Base-by-base conservation (phyloP, 1,284 basidiomycete genomes). In the Fomitopsis palustris region DNA sequence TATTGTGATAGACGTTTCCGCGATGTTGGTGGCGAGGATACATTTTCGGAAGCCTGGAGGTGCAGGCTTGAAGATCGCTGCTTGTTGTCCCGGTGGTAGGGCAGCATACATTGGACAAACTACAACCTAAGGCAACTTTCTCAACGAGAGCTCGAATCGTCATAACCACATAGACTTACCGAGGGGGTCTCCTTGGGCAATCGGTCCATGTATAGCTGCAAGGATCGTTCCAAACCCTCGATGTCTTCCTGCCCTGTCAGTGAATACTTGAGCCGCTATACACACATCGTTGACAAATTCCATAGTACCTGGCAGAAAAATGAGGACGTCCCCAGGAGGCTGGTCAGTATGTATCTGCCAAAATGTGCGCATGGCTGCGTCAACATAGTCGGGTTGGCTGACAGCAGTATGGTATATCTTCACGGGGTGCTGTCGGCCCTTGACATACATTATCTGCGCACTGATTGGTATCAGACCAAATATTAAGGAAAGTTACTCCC, bases 1-100 rank as follows among this genome's bases (percentile, higher is more conserved):
- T 67, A 99, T 97, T 4, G 96, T 99, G 72, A 99, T 93, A 23
- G 92, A 95, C 0, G 97, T 99, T 74, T 99, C 96, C n/a, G 96
- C 95, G 55, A 98, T 95, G 73, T 97, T 98, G 16, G 95, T 98
- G 0, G 95, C 90, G 29, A 99, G 80, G 59, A 98, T 93, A 69
- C 96, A 90, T 72, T 97, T 95, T 52, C 96, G 86, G 1, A 84
- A 87, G 54, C 87, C 81, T 0, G 83, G 70, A 2, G 93, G 87
- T 1, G 93, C 79, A 1, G 85, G 76, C 1, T 77, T 73, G 73
- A 98, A 97, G 62, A 92, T 92, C 72, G 86, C 87, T 52, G 84
- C 77, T 74, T 96, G 95, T 60, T 90, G 86, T 10, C 81, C 79
- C 8, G 90, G 85, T 7, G 93, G 88, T 55, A 96, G 84, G 2